These are phyloP conservation scores for Pseudocercospora macadamiae DNA, from an alignment of 2,329 filamentous ascomycete genomes.

Conservation along the genomic window DNA sequence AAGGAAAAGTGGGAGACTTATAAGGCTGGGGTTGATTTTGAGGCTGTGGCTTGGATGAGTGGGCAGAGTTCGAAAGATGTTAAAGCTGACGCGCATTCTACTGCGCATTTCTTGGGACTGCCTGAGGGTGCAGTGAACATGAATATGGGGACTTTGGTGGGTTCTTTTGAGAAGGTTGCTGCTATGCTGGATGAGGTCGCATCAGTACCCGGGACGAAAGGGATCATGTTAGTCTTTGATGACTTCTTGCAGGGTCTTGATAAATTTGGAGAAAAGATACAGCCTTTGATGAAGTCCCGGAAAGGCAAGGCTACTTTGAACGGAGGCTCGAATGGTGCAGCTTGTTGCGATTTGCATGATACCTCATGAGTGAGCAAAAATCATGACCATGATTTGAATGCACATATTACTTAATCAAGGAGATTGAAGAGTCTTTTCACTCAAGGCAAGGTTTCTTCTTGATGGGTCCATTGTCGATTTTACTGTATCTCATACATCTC, in stretches of 20 bases:
- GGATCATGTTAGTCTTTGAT: slow-evolving; percentile 23
- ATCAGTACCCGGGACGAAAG: slow-evolving; percentile 16
- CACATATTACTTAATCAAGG: too few relatives aligned
- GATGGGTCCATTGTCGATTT: too few relatives aligned
- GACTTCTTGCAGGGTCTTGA: slow-evolving; percentile 20
- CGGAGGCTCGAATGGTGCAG: background rate
- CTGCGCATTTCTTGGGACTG: slow-evolving; percentile 9
- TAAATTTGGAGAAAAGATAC: slow-evolving; percentile 19
- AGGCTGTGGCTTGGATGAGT: slow-evolving; percentile 21
- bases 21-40: slow-evolving; percentile 19
- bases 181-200: slow-evolving; percentile 47
- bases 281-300: slow-evolving; percentile 21
- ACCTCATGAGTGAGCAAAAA: background rate
- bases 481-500: background rate
- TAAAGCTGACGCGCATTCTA: slow-evolving; percentile 19
- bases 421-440: slow-evolving; percentile 54
- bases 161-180: slow-evolving; percentile 71
- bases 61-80: slow-evolving; percentile 14
- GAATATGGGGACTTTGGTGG: slow-evolving; percentile 46
- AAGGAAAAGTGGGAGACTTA: slow-evolving; percentile 20
- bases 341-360: background rate
- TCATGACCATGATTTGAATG: too few relatives aligned
- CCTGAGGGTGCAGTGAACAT: slow-evolving; percentile 22
- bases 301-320: background rate
- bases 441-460: slow-evolving; percentile 63